These are phyloP conservation scores for Dipodascus geniculatus DNA, from an alignment of 805 yeast species.

Conservation along the genomic window DNA sequence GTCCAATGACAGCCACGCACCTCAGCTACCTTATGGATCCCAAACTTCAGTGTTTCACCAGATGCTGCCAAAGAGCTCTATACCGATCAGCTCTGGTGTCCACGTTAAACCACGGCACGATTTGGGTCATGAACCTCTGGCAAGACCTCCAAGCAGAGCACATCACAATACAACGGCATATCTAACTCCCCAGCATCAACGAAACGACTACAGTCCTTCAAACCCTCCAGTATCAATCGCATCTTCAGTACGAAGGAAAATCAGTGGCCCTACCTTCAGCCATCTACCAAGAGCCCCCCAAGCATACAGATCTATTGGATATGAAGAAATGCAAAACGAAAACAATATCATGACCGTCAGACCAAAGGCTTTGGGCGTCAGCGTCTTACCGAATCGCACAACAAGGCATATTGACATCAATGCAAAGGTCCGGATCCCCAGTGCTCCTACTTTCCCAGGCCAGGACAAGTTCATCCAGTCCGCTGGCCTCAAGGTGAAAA, in stretches of 20 bases:
- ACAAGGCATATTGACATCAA: not conserved
- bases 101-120: not conserved
- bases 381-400: not conserved
- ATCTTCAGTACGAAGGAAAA: not conserved
- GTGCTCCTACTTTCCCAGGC: not conserved
- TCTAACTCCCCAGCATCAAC: not conserved
- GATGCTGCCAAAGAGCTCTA: not conserved
- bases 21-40: not conserved
- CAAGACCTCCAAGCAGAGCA: not conserved
- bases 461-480: not conserved
- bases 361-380: not conserved
- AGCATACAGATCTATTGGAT: not conserved
- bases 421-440: not conserved
- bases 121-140: not conserved
- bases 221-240: not conserved
- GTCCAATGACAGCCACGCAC: not conserved
- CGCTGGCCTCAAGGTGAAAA: not conserved
- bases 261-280: not conserved
- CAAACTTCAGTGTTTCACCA: not conserved
- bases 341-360: not conserved
- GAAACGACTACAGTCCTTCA: not conserved
- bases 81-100: not conserved
- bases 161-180: not conserved
- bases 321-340: not conserved
- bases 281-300: not conserved